Evolutionary conservation across 169 alveolate species (phyloP).

Genomic region (Ichthyophthirius multifiliis): DNA sequence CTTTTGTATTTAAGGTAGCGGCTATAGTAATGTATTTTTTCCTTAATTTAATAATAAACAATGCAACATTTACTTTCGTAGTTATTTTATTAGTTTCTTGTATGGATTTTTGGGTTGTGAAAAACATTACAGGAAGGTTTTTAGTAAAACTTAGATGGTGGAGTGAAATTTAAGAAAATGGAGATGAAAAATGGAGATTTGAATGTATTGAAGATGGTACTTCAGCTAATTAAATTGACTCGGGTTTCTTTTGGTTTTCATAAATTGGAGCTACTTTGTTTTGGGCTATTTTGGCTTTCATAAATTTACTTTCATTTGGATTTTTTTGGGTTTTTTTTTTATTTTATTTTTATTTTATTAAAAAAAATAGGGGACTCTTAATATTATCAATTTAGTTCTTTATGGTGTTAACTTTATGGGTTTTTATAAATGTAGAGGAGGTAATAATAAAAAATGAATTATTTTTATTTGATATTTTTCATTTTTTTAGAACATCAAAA

Average conservation of each 20-base stretch:
- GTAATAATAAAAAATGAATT: background rate
- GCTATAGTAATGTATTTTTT: background rate
- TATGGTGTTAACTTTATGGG: slow-evolving; percentile 16
- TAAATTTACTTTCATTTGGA: background rate
- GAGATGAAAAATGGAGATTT: slow-evolving; percentile 75
- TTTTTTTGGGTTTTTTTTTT: slow-evolving; percentile 9
- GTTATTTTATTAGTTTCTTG: slow-evolving; percentile 4
- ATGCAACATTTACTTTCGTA: background rate
- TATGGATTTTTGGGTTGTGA: slow-evolving; percentile 39
- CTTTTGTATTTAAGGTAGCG: background rate
- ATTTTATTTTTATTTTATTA: no score
- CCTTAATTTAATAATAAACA: background rate
- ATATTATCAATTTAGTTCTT: background rate
- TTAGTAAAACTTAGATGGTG: slow-evolving; percentile 81
- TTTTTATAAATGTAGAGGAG: slow-evolving; percentile 39
- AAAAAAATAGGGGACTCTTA: slow-evolving; percentile 12
- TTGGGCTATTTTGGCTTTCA: background rate
- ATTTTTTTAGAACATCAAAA: background rate
- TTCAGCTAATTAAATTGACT: slow-evolving; percentile 15
- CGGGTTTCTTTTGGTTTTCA: slow-evolving; percentile 30
- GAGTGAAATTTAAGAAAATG: slow-evolving; percentile 78
- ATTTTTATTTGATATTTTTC: background rate
- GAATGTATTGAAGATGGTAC: slow-evolving; percentile 60
- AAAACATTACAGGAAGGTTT: slow-evolving; percentile 42
- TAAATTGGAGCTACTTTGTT: background rate